Percentiles rank a stretch among this genome's conserved stretches.
phyloP scores from a whole-genome alignment of 495 filamentous ascomycete genomes.

The Terfezia claveryi region DNA sequence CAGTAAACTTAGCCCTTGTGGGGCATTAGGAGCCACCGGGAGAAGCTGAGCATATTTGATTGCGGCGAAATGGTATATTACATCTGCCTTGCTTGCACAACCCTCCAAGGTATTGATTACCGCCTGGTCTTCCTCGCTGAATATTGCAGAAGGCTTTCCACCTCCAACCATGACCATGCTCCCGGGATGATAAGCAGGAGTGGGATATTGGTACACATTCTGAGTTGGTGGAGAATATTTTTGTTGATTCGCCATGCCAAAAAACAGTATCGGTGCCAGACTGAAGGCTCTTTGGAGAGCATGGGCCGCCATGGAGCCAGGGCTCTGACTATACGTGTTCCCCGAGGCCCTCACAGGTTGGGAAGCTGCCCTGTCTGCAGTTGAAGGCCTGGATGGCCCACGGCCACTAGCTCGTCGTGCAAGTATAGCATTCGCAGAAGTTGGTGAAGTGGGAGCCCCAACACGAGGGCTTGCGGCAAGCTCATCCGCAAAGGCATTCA shows the following conservation, averaged over 20 bases:
- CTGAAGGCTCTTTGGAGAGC: slow-evolving; percentile 87
- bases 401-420: slow-evolving; percentile 25
- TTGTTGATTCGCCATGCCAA: slow-evolving; percentile 32
- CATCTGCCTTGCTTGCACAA: slow-evolving; percentile 72
- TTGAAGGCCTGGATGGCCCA: slow-evolving; percentile 1
- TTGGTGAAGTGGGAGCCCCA: slow-evolving; percentile 12
- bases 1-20: slow-evolving; percentile 13
- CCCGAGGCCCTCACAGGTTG: slow-evolving; percentile 23
- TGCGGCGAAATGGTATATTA: slow-evolving; percentile 90
- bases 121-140: slow-evolving; percentile 52
- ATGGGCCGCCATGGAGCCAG: slow-evolving; percentile 34
- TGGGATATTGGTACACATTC: slow-evolving; percentile 42
- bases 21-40: slow-evolving; percentile 49
- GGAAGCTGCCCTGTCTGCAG: neutral
- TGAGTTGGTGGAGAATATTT: slow-evolving; percentile 45
- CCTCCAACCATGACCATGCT: slow-evolving; percentile 17
- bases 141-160: slow-evolving; percentile 3
- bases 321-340: slow-evolving; percentile 38
- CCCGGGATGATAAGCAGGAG: slow-evolving; percentile 24
- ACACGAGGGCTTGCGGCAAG: slow-evolving; percentile 34
- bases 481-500: slow-evolving; percentile 93
- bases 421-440: slow-evolving; percentile 27
- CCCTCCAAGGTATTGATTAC: slow-evolving; percentile 71
- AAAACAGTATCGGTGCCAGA: slow-evolving; percentile 69
- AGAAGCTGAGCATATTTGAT: slow-evolving; percentile 95